phyloP scores from a whole-genome alignment of 441 rosid species.

The Adansonia gregorii region DNA sequence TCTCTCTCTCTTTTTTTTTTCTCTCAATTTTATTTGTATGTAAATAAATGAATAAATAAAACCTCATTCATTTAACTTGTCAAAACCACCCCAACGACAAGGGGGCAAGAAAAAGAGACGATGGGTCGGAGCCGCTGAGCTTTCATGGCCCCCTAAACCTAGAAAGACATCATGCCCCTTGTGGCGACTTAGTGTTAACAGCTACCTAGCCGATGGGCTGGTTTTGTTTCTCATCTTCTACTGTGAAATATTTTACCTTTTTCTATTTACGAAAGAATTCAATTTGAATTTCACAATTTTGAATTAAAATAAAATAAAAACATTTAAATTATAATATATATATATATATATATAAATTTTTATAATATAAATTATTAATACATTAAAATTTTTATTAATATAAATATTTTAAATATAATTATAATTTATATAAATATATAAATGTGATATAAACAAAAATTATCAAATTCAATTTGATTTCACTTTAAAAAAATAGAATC shows the following conservation, averaged over 20 bases:
- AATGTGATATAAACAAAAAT: too few relatives aligned
- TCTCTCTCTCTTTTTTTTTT: neutral
- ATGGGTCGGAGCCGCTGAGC: constrained; percentile 64
- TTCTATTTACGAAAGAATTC: neutral
- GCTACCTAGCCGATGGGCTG: neutral
- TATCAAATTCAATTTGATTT: too few relatives aligned
- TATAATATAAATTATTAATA: too few relatives aligned
- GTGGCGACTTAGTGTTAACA: constrained; percentile 6
- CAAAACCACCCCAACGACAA: constrained; percentile 64
- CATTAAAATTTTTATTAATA: too few relatives aligned
- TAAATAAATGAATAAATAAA: too few relatives aligned
- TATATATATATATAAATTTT: too few relatives aligned
- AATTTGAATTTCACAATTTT: neutral
- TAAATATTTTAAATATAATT: too few relatives aligned
- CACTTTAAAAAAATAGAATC: too few relatives aligned
- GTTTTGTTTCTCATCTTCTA: neutral
- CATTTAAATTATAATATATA: too few relatives aligned
- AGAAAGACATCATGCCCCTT: constrained; percentile 32
- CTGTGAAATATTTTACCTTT: neutral
- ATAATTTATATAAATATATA: too few relatives aligned
- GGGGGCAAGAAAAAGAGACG: constrained; percentile 31
- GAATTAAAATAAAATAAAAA: too few relatives aligned
- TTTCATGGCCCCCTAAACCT: constrained; percentile 43
- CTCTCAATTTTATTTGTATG: neutral
- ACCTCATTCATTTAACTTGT: constrained; percentile 42